Conservation (phyloP, 2,329 filamentous ascomycete genomes). For the Aureobasidium sp. region DNA sequence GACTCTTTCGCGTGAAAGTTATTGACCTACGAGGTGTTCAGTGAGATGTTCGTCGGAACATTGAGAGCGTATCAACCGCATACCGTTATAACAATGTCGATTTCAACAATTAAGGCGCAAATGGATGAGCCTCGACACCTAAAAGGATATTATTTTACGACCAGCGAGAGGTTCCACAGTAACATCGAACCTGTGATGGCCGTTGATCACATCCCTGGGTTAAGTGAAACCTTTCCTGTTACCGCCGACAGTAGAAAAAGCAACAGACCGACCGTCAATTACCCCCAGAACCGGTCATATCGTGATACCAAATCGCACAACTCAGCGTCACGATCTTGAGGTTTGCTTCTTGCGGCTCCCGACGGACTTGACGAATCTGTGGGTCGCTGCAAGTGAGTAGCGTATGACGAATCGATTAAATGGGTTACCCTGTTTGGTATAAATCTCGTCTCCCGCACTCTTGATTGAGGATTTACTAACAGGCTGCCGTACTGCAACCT, state of each 20-base stretch:
- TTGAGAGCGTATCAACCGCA: no score
- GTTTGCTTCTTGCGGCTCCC: conserved; percentile 25
- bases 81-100: neutral
- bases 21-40: no score
- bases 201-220: neutral
- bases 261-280: neutral
- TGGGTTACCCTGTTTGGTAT: conserved; percentile 30
- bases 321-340: conserved; percentile 19
- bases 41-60: no score
- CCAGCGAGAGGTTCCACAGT: neutral
- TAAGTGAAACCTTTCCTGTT: neutral
- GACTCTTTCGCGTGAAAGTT: neutral
- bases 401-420: conserved; percentile 27
- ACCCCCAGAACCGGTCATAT: conserved; percentile 24
- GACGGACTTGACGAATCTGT: conserved; percentile 19
- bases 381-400: conserved; percentile 26
- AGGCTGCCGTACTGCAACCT: conserved; percentile 20
- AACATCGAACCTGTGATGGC: neutral
- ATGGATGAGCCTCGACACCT: no score
- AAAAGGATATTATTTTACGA: neutral
- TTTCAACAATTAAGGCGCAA: neutral
- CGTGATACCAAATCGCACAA: conserved; percentile 27
- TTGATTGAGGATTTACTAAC: neutral
- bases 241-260: neutral
- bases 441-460: neutral